Conservation (phyloP, 345 rosid species). For the Gynandropsis gynandra region DNA sequence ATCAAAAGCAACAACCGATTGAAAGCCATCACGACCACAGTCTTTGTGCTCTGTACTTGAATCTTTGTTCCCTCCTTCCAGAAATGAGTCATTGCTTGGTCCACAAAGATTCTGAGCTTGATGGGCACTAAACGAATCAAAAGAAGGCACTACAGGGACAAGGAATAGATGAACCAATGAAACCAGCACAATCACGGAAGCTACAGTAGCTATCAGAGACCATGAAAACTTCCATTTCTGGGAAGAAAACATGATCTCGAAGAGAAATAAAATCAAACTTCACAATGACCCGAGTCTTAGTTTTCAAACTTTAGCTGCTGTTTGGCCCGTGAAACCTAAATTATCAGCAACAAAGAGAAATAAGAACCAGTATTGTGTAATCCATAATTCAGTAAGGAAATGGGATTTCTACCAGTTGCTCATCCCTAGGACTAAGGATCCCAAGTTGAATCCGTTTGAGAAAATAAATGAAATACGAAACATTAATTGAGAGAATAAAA, state of each 20-base stretch:
- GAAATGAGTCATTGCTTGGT: conserved; percentile 38
- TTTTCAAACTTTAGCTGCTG: conserved; percentile 12
- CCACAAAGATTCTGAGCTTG: conserved; percentile 42
- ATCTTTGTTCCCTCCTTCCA: conserved; percentile 22
- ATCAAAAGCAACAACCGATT: conserved; percentile 37
- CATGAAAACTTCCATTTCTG: conserved; percentile 70
- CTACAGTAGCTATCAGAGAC: conserved; percentile 54
- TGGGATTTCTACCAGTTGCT: background rate
- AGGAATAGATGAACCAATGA: conserved; percentile 69
- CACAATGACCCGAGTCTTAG: background rate
- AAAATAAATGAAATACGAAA: no score
- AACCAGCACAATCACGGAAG: conserved; percentile 48
- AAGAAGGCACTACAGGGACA: conserved; percentile 63
- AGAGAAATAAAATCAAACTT: background rate
- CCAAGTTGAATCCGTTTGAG: no score
- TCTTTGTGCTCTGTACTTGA: background rate
- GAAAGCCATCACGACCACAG: background rate
- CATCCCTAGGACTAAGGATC: no score
- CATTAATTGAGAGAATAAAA: no score
- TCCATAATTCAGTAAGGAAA: conserved; percentile 4
- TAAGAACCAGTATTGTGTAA: background rate
- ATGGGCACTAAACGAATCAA: conserved; percentile 41
- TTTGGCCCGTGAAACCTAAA: conserved; percentile 10
- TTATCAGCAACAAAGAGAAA: conserved; percentile 10
- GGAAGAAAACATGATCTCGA: conserved; percentile 37